Evolutionary conservation across 495 filamentous ascomycete species (phyloP), one percentile per base, ranked within the genome.

Genomic region (Alectoria sarmentosa): DNA sequence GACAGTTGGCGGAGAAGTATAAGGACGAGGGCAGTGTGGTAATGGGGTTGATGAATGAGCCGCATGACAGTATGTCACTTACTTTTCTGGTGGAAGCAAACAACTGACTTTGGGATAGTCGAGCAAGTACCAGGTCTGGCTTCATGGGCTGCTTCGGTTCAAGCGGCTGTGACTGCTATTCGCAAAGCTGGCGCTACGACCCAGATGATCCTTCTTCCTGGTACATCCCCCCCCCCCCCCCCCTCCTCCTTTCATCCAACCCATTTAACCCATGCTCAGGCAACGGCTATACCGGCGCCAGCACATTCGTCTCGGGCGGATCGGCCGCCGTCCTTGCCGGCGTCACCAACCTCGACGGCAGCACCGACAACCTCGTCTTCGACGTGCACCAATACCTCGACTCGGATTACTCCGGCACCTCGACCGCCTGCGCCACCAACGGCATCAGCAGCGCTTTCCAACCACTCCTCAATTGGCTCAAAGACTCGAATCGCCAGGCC

Each of bases 1-100:
- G 67, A 7, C 78, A 84, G 69, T 67, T 88, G 13, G 85, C 85
- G 5, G 76, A 70, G 15, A 81, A 83, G 60, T 87, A 86, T 65
- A 77, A 75, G 26, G 58, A 39, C 11, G 62, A 77, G n/a, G 58
- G 73, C 7, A 80, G 78, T 19, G 73, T 85, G 32, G 71, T 79
- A n/a, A 86, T 87, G 71, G 84, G 84, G 42, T 70, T 86, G 54
- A 85, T 87, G 81, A 88, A 86, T 69, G 85, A 88, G 70, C 83
- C 84, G 7, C 83, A 84, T 65, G 69, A 76, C 61, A 70, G 67
- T 42, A 73, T 58, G 54, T 52, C 21, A 32, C 17, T 17, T 4
- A 7, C 42, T 21, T 30, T 17, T 41, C 3, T 23, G 13, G 14
- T 8, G 1, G 26, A 11, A 61, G 49, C 64, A 62, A n/a, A 65